phyloP scores from a whole-genome alignment of 192 early-diverging fungal species.

The Cetraspora pellucida region DNA sequence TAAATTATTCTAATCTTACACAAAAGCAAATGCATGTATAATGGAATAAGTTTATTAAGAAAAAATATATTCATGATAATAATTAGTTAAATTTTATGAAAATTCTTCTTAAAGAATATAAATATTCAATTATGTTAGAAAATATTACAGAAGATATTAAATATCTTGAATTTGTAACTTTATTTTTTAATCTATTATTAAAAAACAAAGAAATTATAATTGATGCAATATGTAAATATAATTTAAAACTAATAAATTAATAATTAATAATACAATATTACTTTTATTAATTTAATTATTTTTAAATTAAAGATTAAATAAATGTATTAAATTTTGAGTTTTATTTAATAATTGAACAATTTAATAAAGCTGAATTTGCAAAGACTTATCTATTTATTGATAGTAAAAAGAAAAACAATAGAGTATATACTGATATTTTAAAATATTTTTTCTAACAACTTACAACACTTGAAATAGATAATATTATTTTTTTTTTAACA shows the following conservation, averaged over 20 bases:
- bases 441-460: too few species aligned
- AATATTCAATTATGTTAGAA: too few species aligned
- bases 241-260: too few species aligned
- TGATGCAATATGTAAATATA: background rate
- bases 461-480: too few species aligned
- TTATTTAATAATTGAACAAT: slow-evolving; percentile 3
- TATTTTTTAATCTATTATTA: background rate
- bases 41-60: too few species aligned
- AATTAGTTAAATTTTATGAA: too few species aligned
- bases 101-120: too few species aligned
- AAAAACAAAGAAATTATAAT: background rate
- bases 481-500: background rate
- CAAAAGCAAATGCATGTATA: too few species aligned
- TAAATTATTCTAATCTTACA: too few species aligned
- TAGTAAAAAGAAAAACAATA: background rate
- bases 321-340: background rate
- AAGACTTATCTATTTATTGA: background rate
- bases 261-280: too few species aligned
- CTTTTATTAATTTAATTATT: background rate
- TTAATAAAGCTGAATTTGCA: background rate
- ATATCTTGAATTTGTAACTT: background rate
- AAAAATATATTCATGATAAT: too few species aligned
- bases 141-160: background rate
- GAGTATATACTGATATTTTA: background rate
- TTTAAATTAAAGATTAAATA: slow-evolving; percentile 10